Base-by-base conservation (phyloP, 116 monocot genomes). In the Papilionanthe hybrid region DNA sequence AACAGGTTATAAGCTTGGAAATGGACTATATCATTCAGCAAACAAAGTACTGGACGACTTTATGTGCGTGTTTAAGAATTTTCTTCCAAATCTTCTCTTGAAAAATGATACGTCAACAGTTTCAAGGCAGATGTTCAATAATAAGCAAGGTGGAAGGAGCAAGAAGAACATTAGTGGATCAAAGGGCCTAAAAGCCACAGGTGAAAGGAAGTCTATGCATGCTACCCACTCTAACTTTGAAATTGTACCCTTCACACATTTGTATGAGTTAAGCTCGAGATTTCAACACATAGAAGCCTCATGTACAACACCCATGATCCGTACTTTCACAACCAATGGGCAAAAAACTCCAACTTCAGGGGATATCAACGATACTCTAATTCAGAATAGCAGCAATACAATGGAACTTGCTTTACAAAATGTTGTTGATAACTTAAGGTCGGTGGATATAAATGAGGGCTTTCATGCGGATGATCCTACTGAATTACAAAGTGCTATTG, bases 341-440 rank as follows among this genome's bases (percentile, higher is more conserved):
- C 72, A 60, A 60, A 25, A 7, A 71, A 53, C 73, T 74, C 56
- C 13, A 25, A 76, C 50, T 19, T 50, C 27, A 30, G 50, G 43
- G 15, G 22, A 50, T 27, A 22, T 78, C 41, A 41, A 55, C 19
- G 37, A 49, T 72, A 29, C 41, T 71, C 4, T 75, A 27, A 48
- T 63, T n/a, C 60, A 75, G 32, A 23, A 11, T 48, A 12, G 42
- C 13, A 77, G 0, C 11, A 71, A 63, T 58, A 18, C 49, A n/a
- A 19, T 32, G 55, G n/a, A 57, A 45, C 48, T 75, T 47, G 79
- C 79, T 75, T 57, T 91, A 1, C 85, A 85, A 56, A 55, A 28
- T 42, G 81, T 91, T 19, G 72, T 83, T 45, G 72, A 78, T 74
- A 91, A 29, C 60, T 42, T 91, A 37, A 37, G 37, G 37, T 37